A percentile compares a stretch with the other conserved stretches of the same genome.
phyloP scores from a whole-genome alignment of 164 flowering plant species.

The Kingdonia uniflora region DNA sequence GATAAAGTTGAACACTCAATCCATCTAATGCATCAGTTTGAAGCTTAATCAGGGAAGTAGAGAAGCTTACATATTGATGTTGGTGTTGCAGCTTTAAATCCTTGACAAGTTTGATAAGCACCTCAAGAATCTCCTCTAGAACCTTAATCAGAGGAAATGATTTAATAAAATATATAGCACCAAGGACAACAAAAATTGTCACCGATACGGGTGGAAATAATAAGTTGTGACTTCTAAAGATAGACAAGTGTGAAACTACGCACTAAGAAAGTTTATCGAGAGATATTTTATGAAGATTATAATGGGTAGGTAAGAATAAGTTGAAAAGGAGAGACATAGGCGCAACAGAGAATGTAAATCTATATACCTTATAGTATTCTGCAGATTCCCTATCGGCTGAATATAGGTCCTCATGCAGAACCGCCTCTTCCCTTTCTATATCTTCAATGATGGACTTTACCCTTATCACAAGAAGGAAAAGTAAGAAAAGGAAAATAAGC shows the following conservation, averaged over 20 bases:
- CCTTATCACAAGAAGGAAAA: conserved; percentile 26
- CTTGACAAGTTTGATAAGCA: conserved; percentile 94
- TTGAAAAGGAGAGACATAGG: conserved; percentile 2
- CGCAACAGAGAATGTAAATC: background rate
- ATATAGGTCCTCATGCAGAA: conserved; percentile 74
- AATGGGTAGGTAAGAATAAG: too few species aligned
- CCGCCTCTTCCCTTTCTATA: conserved; percentile 86
- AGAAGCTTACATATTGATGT: conserved; percentile 73
- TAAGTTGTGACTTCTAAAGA: too few species aligned
- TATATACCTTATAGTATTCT: conserved; percentile 79
- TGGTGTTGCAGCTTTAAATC: conserved; percentile 94
- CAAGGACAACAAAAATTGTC: background rate
- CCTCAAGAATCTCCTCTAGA: conserved; percentile 87
- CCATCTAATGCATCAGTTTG: conserved; percentile 1
- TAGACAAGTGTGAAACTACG: too few species aligned
- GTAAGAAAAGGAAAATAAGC: background rate
- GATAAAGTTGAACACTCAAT: conserved; percentile 2
- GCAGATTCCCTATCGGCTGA: conserved; percentile 92
- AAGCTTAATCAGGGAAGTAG: conserved; percentile 2
- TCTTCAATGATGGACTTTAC: conserved; percentile 84
- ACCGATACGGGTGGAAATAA: too few species aligned
- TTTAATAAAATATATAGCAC: background rate
- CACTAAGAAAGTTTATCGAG: too few species aligned
- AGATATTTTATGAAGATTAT: too few species aligned
- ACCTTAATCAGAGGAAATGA: conserved; percentile 40